Evolutionary conservation across 1,284 basidiomycete species (phyloP).

Genomic region (Naganishia cerealis): DNA sequence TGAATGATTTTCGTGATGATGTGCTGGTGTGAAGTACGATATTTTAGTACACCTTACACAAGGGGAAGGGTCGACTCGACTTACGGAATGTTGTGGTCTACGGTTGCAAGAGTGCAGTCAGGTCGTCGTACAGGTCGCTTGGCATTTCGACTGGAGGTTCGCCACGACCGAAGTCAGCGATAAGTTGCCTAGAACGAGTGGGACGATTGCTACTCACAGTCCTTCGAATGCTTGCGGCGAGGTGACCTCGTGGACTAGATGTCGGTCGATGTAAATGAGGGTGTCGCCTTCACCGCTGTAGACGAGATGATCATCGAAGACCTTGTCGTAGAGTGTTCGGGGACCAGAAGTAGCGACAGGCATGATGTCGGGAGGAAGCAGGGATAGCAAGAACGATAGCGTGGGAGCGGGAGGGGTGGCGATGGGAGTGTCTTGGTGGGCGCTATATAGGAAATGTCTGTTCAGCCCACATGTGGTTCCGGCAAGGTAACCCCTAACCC

Average conservation of each 20-base stretch:
- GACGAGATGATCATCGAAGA: slow-evolving; percentile 92
- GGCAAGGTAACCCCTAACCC: neutral
- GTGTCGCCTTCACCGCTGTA: slow-evolving; percentile 77
- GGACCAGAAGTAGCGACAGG: slow-evolving; percentile 58
- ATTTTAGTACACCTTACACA: neutral
- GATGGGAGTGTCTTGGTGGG: neutral
- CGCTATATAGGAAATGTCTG: slow-evolving; percentile 14
- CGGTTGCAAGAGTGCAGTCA: slow-evolving; percentile 90
- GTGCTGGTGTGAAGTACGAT: slow-evolving; percentile 60
- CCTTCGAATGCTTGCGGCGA: slow-evolving; percentile 96
- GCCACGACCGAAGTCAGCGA: neutral
- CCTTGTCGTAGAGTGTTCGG: slow-evolving; percentile 89
- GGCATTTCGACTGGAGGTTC: slow-evolving; percentile 67
- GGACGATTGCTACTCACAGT: slow-evolving; percentile 60
- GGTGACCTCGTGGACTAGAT: slow-evolving; percentile 93
- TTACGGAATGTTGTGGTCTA: slow-evolving; percentile 94
- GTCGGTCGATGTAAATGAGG: slow-evolving; percentile 91
- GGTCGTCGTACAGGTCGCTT: slow-evolving; percentile 79
- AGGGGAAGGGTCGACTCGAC: slow-evolving; percentile 48
- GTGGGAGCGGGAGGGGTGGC: neutral
- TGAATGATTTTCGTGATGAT: slow-evolving; percentile 79
- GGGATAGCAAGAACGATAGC: neutral
- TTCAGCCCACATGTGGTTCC: neutral
- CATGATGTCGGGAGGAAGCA: slow-evolving; percentile 41
- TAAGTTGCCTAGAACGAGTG: slow-evolving; percentile 5